Conservation (phyloP, 177 flowering plant species). For the Vitis hybrid region DNA sequence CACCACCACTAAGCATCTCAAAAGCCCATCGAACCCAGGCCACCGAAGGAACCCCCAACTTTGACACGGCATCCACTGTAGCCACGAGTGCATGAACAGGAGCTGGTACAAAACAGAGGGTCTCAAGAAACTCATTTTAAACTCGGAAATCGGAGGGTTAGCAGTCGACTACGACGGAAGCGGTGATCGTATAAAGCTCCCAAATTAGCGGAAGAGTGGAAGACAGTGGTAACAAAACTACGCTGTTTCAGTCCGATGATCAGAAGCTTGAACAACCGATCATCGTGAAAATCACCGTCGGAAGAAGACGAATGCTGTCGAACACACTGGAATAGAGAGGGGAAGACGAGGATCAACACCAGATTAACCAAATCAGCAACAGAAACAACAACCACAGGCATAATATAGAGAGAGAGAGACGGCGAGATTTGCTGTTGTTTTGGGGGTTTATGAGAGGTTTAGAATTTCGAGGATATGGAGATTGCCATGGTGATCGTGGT, state of each 20-base stretch:
- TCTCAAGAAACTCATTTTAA: constrained; percentile 36
- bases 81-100: constrained; percentile 17
- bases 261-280: constrained; percentile 7
- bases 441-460: too few species aligned
- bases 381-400: too few species aligned
- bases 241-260: constrained; percentile 16
- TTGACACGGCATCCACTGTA: constrained; percentile 46
- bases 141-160: constrained; percentile 13
- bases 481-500: too few species aligned
- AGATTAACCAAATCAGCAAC: too few species aligned
- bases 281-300: neutral
- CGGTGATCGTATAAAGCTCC: constrained; percentile 16
- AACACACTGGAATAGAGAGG: neutral
- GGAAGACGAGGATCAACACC: too few species aligned
- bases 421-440: too few species aligned
- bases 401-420: too few species aligned
- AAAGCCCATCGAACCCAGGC: constrained; percentile 34
- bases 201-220: constrained; percentile 9
- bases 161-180: constrained; percentile 18
- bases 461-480: too few species aligned
- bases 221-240: neutral
- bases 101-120: constrained; percentile 22
- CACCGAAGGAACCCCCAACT: constrained; percentile 39
- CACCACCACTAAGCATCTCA: constrained; percentile 27
- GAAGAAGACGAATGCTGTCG: constrained; percentile 1